A percentile compares a stretch with the other conserved stretches of the same genome.
phyloP scores from a whole-genome alignment of 139 green algal genomes.

The Chlamydomonas incerta region DNA sequence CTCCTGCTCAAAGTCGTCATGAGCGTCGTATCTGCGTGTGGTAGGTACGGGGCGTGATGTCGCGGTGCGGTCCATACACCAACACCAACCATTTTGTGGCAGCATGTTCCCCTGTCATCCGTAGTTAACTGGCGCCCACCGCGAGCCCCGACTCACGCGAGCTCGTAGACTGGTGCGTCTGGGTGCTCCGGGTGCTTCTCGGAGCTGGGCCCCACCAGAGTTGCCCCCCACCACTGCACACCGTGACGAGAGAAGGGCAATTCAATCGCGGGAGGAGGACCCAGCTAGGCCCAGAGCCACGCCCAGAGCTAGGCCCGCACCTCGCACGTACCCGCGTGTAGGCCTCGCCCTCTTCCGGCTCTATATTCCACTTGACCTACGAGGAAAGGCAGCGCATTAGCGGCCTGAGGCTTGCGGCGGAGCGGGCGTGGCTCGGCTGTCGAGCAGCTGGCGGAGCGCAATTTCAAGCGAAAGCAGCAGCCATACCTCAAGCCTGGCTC shows the following conservation, averaged over 20 bases:
- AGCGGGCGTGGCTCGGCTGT: too few species aligned
- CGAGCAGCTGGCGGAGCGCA: too few species aligned
- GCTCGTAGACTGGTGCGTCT: neutral
- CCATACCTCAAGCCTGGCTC: conserved; percentile 10
- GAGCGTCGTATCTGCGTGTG: conserved; percentile 25
- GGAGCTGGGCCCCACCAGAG: conserved; percentile 13
- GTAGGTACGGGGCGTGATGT: too few species aligned
- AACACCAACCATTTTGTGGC: too few species aligned
- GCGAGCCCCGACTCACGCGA: conserved; percentile 23
- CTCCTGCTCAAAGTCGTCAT: conserved; percentile 40
- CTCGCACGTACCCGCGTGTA: conserved; percentile 9
- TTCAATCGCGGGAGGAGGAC: too few species aligned
- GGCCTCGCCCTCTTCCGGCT: conserved; percentile 20
- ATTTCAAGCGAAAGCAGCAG: too few species aligned
- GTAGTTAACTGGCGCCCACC: neutral
- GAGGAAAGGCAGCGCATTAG: neutral
- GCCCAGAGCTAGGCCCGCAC: too few species aligned
- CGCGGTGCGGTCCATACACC: too few species aligned
- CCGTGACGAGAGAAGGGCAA: too few species aligned
- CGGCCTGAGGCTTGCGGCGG: too few species aligned
- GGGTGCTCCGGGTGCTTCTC: neutral
- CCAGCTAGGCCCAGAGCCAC: too few species aligned
- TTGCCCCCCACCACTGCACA: conserved; percentile 40
- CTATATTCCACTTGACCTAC: conserved; percentile 39
- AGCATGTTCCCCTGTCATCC: too few species aligned